These are phyloP conservation scores for Termitomyces sp. DNA, from an alignment of 768 basidiomycete genomes.

Conservation along the genomic window DNA sequence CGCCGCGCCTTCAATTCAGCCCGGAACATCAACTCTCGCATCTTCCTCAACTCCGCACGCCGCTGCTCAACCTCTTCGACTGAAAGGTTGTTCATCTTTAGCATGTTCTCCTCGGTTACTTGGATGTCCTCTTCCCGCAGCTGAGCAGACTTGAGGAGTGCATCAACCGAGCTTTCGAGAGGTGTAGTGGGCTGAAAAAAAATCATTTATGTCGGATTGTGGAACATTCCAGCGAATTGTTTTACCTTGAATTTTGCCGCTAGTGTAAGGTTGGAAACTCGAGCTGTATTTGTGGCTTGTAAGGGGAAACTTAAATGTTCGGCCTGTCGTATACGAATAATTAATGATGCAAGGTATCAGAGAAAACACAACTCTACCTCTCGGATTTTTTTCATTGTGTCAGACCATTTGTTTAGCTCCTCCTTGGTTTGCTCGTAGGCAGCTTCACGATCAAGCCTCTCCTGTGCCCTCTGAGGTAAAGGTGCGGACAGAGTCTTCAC, in stretches of 20 bases:
- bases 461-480: constrained; percentile 80
- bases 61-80: constrained; percentile 84
- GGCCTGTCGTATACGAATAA: constrained; percentile 37
- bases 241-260: constrained; percentile 79
- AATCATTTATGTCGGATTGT: background rate
- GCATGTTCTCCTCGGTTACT: constrained; percentile 63
- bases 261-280: constrained; percentile 68
- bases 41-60: constrained; percentile 74
- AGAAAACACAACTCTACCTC: constrained; percentile 44
- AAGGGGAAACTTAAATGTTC: constrained; percentile 86
- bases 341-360: background rate
- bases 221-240: background rate
- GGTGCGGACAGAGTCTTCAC: constrained; percentile 74
- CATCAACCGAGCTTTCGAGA: constrained; percentile 80
- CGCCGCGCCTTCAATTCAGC: constrained; percentile 88
- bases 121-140: constrained; percentile 77
- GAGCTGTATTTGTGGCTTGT: constrained; percentile 51
- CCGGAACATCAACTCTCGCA: constrained; percentile 91
- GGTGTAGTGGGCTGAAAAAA: constrained; percentile 65
- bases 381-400: constrained; percentile 86
- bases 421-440: constrained; percentile 91
- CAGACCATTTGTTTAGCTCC: constrained; percentile 92
- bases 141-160: constrained; percentile 74
- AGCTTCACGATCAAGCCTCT: constrained; percentile 86
- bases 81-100: constrained; percentile 75